Base-by-base conservation (phyloP, 345 rosid species). In the Geranium rotundifolium region DNA sequence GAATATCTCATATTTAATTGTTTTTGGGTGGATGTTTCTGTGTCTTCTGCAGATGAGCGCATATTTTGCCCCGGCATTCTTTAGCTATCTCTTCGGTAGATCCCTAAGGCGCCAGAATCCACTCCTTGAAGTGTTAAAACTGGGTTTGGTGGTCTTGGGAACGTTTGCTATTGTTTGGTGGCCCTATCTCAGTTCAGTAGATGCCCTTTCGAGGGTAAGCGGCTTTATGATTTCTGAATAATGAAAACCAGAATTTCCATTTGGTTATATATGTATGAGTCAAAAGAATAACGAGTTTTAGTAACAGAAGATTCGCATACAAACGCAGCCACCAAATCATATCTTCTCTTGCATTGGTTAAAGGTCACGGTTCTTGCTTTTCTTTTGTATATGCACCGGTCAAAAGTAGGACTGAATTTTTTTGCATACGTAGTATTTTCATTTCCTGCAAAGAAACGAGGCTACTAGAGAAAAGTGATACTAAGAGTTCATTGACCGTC, bases 31-130 rank as follows among this genome's bases (percentile, higher is more conserved):
- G 49, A 8, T 34, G 41, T 34, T 34, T 31, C 7, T 34, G 10
- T 31, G 52, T 63, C 19, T 55, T 60, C 55, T 63, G 63, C 81
- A 93, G 99, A 90, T 90, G 97, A 93, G 96, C 77, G 95, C 95
- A 67, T 90, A 95, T 58, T 85, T 77, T 80, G 97, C 97, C 3
- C 96, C 96, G 15, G 99, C 95, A 1, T 85, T 88, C 80, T 90
- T 86, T 74, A 75, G 96, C 80, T 84, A 85, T 75, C 83, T 88
- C 59, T 71, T 93, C 9, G 97, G 99, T 62, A 93, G 81, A 77
- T 88, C 92, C 80, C 73, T 95, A 52, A 80, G 81, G 72, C 75
- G 84, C 18, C 85, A 79, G 66, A 77, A 67, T 64, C 93, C 96
- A 4, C 14, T 79, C 56, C 78, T 84, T 59, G 77, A 84, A 81